Evolutionary conservation across 2,329 filamentous ascomycete species (phyloP), one percentile per base, ranked within the genome.

Genomic region (Mycosphaerella arachidis): DNA sequence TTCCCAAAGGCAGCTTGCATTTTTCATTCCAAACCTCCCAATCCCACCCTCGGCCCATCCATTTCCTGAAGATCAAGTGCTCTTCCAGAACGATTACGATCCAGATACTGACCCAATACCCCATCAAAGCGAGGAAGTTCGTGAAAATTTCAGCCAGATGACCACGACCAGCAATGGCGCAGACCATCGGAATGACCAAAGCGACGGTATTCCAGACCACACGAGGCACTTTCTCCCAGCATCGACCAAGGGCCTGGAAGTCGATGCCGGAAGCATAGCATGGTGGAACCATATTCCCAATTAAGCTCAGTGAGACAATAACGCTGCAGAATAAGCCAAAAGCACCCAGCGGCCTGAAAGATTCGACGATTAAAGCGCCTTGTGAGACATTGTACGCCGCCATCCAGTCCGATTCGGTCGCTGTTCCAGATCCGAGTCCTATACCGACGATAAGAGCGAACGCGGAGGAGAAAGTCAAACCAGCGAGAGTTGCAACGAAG

Each of bases 291-390:
- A 85, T 84, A 71, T 90, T 90, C 31, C 84, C 81, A 35, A 89
- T 82, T 1, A 88, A 75, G 3, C 86, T 85, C 2, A 90, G 76
- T 0, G 86, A 85, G 3, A 87, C 77, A 6, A 90, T 67, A 2
- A 88, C 85, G 18, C 84, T 81, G 69, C 85, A 88, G 75, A 90
- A 87, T 59, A 84, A 84, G 58, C 87, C 86, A 64, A 90, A 89
- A 1, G 74, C 75, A 29, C 82, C 82, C 0, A 90, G 77, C 0
- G 83, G 81, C 6, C 75, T 76, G 68, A 84, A 88, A 1, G 80
- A 86, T 66, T 83, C 83, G 1, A 87, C 84, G 3, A 89, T 83
- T 1, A 89, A 79, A 1, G 85, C 84, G 6, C 87, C 87, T 59
- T 85, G 81, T 1, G 85, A 87, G 37, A 78, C 73, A 7, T 73